Evolutionary conservation across 768 basidiomycete species (phyloP), one percentile per base, ranked within the genome.

Genomic region (Suillus plorans): DNA sequence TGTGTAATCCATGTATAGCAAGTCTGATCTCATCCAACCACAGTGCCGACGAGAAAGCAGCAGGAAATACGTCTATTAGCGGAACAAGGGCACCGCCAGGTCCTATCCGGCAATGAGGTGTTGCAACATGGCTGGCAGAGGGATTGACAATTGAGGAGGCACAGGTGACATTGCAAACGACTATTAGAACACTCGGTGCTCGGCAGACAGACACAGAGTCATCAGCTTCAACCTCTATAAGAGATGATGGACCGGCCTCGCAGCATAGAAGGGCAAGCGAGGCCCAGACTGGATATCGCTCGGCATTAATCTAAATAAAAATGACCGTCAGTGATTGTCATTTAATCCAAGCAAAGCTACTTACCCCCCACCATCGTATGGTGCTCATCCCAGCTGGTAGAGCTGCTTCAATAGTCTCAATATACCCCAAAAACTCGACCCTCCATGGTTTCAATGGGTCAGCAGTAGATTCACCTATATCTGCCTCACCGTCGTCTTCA

Each of bases 311-410:
- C 44, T 45, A n/a, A 9, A 45, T n/a, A 2, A n/a, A 20, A 20
- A 45, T 18, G 16, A 42, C 41, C 14, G 5, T 42, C 8, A 45
- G 44, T 45, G 44, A 45, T 44, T 20, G 20, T 1, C 5, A 16
- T 44, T 5, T 16, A 7, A 20, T 44, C 42, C 16, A 20, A 44
- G 6, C 4, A 67, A 12, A 12, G 39, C 20, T 20, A 44, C 74
- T 62, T 69, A 81, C 74, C 10, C 75, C 78, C 78, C 77, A 79
- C 78, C 77, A 79, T 31, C 66, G 31, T 44, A 78, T 68, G 44
- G 72, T 68, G 9, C 50, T 59, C 65, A 67, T 69, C 0, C 65
- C 65, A 0, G 65, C 73, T 55, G 69, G 70, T 0, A 6, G 44
- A 45, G 44, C 9, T 2, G 20, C 44, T 18, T n/a, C 8, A 3